phyloP scores from a whole-genome alignment of 1,139 yeast species.

The Taiozyma sp. region DNA sequence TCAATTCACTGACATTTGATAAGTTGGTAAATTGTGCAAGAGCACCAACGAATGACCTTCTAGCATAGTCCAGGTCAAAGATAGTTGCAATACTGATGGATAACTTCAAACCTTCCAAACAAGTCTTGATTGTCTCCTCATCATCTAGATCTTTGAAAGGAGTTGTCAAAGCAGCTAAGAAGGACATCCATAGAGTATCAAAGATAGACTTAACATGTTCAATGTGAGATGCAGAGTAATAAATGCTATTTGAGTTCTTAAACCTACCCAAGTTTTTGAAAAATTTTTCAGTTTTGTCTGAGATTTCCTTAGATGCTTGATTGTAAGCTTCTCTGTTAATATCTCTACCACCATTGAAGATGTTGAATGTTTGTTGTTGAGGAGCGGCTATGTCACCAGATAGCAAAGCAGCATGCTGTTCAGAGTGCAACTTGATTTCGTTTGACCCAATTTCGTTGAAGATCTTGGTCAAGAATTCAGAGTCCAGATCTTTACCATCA shows the following conservation, averaged over 20 bases:
- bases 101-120: constrained; percentile 81
- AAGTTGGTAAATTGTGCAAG: constrained; percentile 82
- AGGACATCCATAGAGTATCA: constrained; percentile 95
- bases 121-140: constrained; percentile 58
- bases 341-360: constrained; percentile 67
- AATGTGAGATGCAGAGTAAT: constrained; percentile 63
- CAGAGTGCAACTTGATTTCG: constrained; percentile 88
- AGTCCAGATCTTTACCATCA: constrained; percentile 81
- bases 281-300: constrained; percentile 81
- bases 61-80: constrained; percentile 79
- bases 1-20: constrained; percentile 74
- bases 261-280: constrained; percentile 63
- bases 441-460: constrained; percentile 72
- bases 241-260: constrained; percentile 29
- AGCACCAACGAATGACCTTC: constrained; percentile 86
- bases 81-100: constrained; percentile 81
- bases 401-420: constrained; percentile 87
- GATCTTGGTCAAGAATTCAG: constrained; percentile 60
- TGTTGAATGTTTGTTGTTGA: constrained; percentile 41
- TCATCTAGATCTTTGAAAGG: constrained; percentile 90
- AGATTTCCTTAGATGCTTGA: constrained; percentile 89
- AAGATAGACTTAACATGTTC: constrained; percentile 92
- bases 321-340: constrained; percentile 79
- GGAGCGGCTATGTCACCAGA: constrained; percentile 50
- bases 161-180: constrained; percentile 89